These are phyloP conservation scores for Pseudopyrenochaeta lycopersici DNA, from an alignment of 2,329 filamentous ascomycete species.

Conservation along the genomic window DNA sequence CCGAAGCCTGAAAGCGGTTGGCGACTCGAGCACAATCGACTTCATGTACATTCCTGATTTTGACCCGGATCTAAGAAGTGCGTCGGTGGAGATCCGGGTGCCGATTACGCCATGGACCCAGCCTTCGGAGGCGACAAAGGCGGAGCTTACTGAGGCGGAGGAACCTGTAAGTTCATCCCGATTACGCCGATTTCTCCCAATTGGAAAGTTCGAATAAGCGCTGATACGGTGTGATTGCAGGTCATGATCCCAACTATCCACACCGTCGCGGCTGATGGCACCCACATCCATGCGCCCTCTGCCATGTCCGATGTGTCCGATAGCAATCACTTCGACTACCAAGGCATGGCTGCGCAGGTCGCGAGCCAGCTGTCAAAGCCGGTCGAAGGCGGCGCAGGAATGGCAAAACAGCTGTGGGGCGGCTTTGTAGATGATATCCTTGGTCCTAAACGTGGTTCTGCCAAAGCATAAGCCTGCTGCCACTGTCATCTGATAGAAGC, in stretches of 20 bases:
- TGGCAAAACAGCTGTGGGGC: slow-evolving; percentile 57
- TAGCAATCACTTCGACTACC: slow-evolving; percentile 64
- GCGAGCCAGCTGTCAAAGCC: slow-evolving; percentile 39
- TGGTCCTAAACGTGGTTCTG: slow-evolving; percentile 43
- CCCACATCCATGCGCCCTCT: slow-evolving; percentile 59
- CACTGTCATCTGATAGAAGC: no score
- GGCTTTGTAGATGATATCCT: slow-evolving; percentile 62
- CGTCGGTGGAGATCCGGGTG: slow-evolving; percentile 53
- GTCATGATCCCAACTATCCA: slow-evolving; percentile 67
- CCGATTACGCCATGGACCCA: slow-evolving; percentile 57
- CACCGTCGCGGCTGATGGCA: slow-evolving; percentile 59
- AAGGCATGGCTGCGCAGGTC: slow-evolving; percentile 64
- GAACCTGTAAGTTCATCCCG: slow-evolving; percentile 29
- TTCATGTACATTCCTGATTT: slow-evolving; percentile 68
- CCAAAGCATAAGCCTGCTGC: slow-evolving; percentile 28
- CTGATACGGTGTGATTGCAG: slow-evolving; percentile 13
- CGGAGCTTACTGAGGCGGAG: slow-evolving; percentile 35
- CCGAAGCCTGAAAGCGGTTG: slow-evolving; percentile 63
- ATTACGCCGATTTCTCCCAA: slow-evolving; percentile 10
- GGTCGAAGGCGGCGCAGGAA: slow-evolving; percentile 53
- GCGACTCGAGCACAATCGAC: slow-evolving; percentile 69
- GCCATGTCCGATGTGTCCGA: slow-evolving; percentile 68
- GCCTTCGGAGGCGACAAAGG: slow-evolving; percentile 19
- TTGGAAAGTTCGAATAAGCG: not conserved
- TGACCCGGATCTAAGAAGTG: slow-evolving; percentile 51